Conservation (phyloP, 164 flowering plant species). For the Malania oleifera region DNA sequence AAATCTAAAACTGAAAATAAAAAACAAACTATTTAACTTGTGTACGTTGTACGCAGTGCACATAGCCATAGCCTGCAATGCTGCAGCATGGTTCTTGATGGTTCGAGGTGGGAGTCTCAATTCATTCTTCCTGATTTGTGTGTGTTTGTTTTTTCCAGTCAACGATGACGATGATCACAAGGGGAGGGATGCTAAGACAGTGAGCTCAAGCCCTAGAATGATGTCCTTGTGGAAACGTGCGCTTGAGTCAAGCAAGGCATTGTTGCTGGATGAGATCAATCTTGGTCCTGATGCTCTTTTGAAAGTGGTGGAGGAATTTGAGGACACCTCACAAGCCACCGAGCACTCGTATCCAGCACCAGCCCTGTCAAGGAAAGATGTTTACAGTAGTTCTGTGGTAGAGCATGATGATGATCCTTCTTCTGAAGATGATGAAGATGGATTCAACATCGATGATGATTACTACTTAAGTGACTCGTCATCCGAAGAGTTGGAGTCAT, state of each 20-base stretch:
- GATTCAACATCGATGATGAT: slow-evolving; percentile 23
- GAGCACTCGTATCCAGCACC: slow-evolving; percentile 70
- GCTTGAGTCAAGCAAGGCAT: slow-evolving; percentile 70
- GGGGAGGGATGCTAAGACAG: slow-evolving; percentile 15
- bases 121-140: slow-evolving; percentile 3
- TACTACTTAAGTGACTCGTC: slow-evolving; percentile 19
- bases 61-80: too few relatives aligned
- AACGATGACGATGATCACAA: slow-evolving; percentile 10
- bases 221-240: slow-evolving; percentile 71
- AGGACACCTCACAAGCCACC: slow-evolving; percentile 43
- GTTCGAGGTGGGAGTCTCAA: too few relatives aligned
- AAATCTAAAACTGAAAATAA: too few relatives aligned
- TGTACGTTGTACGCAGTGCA: too few relatives aligned
- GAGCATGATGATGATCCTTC: slow-evolving; percentile 17
- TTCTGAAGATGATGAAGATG: slow-evolving; percentile 17
- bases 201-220: slow-evolving; percentile 56
- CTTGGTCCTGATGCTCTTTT: slow-evolving; percentile 80
- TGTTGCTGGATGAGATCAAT: slow-evolving; percentile 52
- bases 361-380: slow-evolving; percentile 34
- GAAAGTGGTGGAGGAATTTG: slow-evolving; percentile 73
- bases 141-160: slow-evolving; percentile 19
- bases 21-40: too few relatives aligned
- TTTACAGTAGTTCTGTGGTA: neutral
- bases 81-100: too few relatives aligned
- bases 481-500: slow-evolving; percentile 29